A percentile compares a stretch with the other conserved stretches of the same genome.
phyloP scores from a whole-genome alignment of 2,329 filamentous ascomycete genomes.

The Macrophomina phaseolina region DNA sequence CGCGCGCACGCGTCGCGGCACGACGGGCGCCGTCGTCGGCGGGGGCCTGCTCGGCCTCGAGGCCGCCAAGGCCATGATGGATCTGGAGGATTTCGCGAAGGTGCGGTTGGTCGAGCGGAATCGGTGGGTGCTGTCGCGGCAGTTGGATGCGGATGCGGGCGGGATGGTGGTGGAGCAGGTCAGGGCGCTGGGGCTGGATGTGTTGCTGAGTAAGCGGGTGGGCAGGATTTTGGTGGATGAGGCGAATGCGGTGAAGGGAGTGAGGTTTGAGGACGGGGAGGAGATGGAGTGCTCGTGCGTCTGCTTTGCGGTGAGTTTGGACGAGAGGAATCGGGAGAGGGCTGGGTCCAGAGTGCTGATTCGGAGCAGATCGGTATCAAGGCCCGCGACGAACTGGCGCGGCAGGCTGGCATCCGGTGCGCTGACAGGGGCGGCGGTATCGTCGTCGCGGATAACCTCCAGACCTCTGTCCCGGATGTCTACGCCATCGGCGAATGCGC shows the following conservation, averaged over 20 bases:
- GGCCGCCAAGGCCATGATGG: constrained; percentile 90
- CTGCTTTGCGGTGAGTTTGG: constrained; percentile 72
- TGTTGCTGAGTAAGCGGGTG: constrained; percentile 78
- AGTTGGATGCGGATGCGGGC: constrained; percentile 82
- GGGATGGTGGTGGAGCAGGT: constrained; percentile 84
- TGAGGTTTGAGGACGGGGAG: constrained; percentile 82
- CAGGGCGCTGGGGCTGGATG: constrained; percentile 75
- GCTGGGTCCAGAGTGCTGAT: background rate
- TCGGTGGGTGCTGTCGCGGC: constrained; percentile 79
- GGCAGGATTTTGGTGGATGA: constrained; percentile 72
- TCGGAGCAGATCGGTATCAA: constrained; percentile 74
- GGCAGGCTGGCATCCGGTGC: constrained; percentile 71
- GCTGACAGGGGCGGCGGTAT: constrained; percentile 78
- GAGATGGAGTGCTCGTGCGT: constrained; percentile 78
- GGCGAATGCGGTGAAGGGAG: constrained; percentile 71
- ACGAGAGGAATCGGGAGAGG: constrained; percentile 22
- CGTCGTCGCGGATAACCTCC: constrained; percentile 69
- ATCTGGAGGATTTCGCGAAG: constrained; percentile 73
- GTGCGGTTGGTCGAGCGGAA: constrained; percentile 84
- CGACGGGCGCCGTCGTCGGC: constrained; percentile 77
- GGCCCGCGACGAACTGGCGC: constrained; percentile 78
- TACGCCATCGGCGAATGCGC: constrained; percentile 93
- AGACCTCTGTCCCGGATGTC: constrained; percentile 73
- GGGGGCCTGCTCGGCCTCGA: constrained; percentile 86
- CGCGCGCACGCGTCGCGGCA: constrained; percentile 68